phyloP scores from a whole-genome alignment of 441 rosid species.

The Brassica hybrid region DNA sequence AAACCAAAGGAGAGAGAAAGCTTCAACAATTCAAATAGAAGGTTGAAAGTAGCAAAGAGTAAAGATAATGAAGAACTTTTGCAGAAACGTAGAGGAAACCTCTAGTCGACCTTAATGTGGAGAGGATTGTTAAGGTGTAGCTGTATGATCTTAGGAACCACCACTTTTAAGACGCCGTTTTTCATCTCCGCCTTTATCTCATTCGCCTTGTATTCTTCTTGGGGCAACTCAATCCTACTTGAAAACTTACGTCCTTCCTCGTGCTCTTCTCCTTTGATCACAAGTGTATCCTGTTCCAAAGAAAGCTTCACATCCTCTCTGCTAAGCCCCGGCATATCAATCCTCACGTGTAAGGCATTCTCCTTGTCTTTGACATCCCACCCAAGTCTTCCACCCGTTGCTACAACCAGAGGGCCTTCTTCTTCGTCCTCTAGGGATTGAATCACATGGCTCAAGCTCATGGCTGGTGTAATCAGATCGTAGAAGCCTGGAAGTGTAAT shows the following conservation, averaged over 20 bases:
- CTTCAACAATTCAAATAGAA: not conserved
- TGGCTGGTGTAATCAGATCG: conserved; percentile 56
- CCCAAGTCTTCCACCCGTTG: conserved; percentile 42
- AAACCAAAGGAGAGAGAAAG: not conserved
- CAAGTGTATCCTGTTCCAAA: conserved; percentile 56
- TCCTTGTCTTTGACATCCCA: conserved; percentile 67
- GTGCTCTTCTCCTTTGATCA: conserved; percentile 54
- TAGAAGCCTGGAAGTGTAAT: conserved; percentile 48
- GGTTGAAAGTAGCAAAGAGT: not conserved
- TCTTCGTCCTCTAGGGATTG: conserved; percentile 50
- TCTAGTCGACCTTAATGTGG: conserved; percentile 24
- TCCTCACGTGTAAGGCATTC: conserved; percentile 46
- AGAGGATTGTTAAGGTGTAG: conserved; percentile 26
- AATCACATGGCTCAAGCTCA: conserved; percentile 60
- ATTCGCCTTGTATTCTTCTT: conserved; percentile 46
- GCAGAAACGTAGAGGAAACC: not conserved
- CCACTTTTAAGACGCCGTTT: conserved; percentile 60
- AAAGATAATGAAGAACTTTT: not conserved
- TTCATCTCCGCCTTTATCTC: conserved; percentile 70
- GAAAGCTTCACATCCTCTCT: conserved; percentile 61
- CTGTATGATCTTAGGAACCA: conserved; percentile 57
- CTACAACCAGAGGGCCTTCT: conserved; percentile 35
- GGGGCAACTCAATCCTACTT: conserved; percentile 51
- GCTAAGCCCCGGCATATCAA: conserved; percentile 65
- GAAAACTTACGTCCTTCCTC: conserved; percentile 46